phyloP scores from a whole-genome alignment of 176 grass and related monocot species.

The maize (Zea mays) region DNA sequence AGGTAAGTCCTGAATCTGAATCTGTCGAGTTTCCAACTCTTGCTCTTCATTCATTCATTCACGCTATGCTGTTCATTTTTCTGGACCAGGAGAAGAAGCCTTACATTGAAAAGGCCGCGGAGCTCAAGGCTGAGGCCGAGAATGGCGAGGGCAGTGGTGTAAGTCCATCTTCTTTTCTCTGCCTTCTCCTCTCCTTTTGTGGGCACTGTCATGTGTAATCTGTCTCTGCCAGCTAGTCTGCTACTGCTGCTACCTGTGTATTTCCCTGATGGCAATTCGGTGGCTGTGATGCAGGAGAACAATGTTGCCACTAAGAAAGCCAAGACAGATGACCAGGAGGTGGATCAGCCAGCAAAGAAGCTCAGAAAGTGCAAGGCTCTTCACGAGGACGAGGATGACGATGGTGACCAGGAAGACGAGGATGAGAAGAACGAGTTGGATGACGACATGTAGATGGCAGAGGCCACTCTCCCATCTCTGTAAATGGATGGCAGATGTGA shows the following conservation, averaged over 20 bases:
- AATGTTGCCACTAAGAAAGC: not conserved
- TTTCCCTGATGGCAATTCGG: not conserved
- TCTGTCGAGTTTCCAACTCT: too few relatives aligned
- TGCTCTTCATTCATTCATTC: not conserved
- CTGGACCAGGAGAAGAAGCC: conserved; percentile 71
- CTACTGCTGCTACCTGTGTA: not conserved
- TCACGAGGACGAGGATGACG: not conserved
- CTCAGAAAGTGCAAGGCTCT: not conserved
- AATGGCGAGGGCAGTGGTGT: conserved; percentile 61
- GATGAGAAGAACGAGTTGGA: conserved; percentile 44
- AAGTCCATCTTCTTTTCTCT: not conserved
- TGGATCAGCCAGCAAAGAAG: conserved; percentile 13
- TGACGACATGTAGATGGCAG: conserved; percentile 30
- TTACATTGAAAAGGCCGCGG: conserved; percentile 60
- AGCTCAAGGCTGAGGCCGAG: conserved; percentile 57
- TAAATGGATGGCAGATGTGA: conserved; percentile 39
- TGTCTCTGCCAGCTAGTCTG: not conserved
- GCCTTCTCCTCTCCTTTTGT: not conserved
- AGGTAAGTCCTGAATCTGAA: conserved; percentile 40
- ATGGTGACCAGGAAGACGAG: not conserved
- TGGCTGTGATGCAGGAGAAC: conserved; percentile 33
- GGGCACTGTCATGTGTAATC: not conserved
- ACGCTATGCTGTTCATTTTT: not conserved
- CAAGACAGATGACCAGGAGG: conserved; percentile 12
- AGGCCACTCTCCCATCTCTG: not conserved